Percentiles rank a stretch among this genome's conserved stretches.
phyloP scores from a whole-genome alignment of 495 filamentous ascomycete genomes.

The Aspergillus mulundensis region DNA sequence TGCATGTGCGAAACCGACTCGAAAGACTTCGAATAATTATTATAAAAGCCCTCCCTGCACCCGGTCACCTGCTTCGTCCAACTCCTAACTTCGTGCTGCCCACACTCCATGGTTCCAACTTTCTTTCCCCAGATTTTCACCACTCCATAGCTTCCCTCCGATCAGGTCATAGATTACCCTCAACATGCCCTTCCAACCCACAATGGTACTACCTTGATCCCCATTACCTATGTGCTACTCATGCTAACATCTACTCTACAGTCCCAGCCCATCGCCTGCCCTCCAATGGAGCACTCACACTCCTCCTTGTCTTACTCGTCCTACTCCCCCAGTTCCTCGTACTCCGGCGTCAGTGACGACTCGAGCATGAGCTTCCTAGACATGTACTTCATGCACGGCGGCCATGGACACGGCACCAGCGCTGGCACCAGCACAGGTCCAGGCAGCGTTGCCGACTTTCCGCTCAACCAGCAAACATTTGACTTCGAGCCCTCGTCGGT shows the following conservation, averaged over 20 bases:
- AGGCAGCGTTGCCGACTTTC: conserved; percentile 10
- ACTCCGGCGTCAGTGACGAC: conserved; percentile 22
- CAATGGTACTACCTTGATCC: conserved; percentile 1
- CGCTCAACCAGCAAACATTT: conserved; percentile 12
- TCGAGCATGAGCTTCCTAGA: conserved; percentile 26
- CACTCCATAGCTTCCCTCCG: background rate
- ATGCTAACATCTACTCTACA: conserved; percentile 2
- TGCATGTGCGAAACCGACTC: conserved; percentile 19
- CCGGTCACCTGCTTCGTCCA: conserved; percentile 5
- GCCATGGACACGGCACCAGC: conserved; percentile 7
- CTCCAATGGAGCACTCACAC: conserved; percentile 23
- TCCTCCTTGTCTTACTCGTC: conserved; percentile 18
- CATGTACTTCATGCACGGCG: conserved; percentile 25
- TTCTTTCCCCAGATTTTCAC: conserved; percentile 8
- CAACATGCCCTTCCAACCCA: conserved; percentile 10
- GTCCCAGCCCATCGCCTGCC: conserved; percentile 15
- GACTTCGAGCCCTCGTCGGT: conserved; percentile 16
- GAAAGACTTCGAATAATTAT: conserved; percentile 10
- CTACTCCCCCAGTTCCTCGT: conserved; percentile 14
- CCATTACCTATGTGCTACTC: background rate
- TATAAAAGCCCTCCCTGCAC: conserved; percentile 5
- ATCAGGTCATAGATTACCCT: conserved; percentile 11
- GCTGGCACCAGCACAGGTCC: background rate
- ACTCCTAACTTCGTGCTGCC: background rate
- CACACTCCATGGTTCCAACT: conserved; percentile 5